These are phyloP conservation scores for Kluyveromyces siamensis DNA, from an alignment of 805 yeast genomes.

Conservation along the genomic window DNA sequence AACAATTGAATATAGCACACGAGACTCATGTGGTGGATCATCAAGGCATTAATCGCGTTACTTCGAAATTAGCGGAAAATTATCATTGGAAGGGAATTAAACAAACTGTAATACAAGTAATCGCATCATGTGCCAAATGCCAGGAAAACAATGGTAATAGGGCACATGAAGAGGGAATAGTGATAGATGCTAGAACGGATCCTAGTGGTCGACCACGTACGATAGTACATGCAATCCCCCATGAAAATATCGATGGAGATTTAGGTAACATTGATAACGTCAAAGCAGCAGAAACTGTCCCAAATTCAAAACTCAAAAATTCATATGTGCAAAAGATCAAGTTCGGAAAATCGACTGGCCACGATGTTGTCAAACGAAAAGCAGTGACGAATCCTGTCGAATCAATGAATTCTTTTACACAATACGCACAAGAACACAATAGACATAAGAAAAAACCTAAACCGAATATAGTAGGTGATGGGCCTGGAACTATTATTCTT, in stretches of 20 bases:
- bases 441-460: conserved; percentile 5
- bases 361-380: neutral
- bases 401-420: conserved; percentile 20
- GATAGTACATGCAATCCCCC: conserved; percentile 7
- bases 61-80: conserved; percentile 63
- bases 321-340: conserved; percentile 2
- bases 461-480: neutral
- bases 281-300: neutral
- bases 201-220: conserved; percentile 16
- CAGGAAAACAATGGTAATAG: conserved; percentile 32
- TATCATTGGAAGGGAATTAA: conserved; percentile 92
- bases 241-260: conserved; percentile 2
- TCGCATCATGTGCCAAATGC: conserved; percentile 69
- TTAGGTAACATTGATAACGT: neutral
- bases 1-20: conserved; percentile 66
- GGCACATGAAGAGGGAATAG: conserved; percentile 23
- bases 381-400: conserved; percentile 5
- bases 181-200: conserved; percentile 16
- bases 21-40: conserved; percentile 64
- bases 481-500: conserved; percentile 6
- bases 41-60: conserved; percentile 83
- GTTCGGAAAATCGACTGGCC: conserved; percentile 1
- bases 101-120: conserved; percentile 73
- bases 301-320: neutral
- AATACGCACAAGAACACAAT: conserved; percentile 17